Percentiles rank a stretch among this genome's conserved stretches.
Evolutionary conservation across 129 eudicot species (phyloP).

Genomic region (Chrysanthemum seticuspe): DNA sequence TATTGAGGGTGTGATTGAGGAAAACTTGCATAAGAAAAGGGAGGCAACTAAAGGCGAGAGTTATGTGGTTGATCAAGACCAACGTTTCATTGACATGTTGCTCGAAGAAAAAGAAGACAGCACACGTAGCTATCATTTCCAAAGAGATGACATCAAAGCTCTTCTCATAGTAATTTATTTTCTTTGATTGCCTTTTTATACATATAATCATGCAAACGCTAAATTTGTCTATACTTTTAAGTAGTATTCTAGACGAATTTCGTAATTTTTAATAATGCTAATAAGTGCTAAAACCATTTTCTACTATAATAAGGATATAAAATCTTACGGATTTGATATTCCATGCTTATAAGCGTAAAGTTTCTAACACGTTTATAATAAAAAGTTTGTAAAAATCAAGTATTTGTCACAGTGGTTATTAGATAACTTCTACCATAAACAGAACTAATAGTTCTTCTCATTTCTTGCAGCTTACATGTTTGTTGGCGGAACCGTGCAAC

Average conservation of each 20-base stretch:
- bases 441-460: neutral
- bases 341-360: no score
- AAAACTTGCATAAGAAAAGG: neutral
- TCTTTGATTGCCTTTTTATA: neutral
- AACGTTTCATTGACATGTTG: neutral
- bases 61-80: neutral
- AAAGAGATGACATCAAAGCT: conserved; percentile 9
- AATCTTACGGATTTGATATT: no score
- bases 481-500: neutral
- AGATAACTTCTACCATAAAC: neutral
- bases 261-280: no score
- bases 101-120: neutral
- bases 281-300: no score
- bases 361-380: neutral
- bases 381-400: neutral
- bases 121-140: neutral
- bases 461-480: conserved; percentile 2
- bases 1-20: conserved; percentile 3
- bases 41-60: neutral
- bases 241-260: no score
- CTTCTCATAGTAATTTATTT: neutral
- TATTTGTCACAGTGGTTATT: neutral
- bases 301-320: no score
- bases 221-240: no score
- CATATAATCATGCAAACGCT: no score